Conservation (phyloP, 2,329 filamentous ascomycete species). For the Corinectria fuckeliana region DNA sequence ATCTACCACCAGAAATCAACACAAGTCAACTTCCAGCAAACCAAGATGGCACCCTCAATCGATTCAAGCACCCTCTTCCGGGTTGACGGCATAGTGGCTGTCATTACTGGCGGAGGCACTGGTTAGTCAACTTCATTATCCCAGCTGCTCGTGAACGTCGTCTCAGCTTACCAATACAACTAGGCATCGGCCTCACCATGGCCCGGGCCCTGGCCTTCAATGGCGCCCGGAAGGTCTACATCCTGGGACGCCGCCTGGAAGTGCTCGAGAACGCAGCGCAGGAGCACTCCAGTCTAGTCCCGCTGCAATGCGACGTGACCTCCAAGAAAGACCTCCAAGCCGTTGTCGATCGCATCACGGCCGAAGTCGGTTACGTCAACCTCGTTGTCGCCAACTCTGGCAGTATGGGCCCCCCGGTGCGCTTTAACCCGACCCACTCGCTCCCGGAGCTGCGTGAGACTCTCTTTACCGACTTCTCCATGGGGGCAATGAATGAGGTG, state of each 20-base stretch:
- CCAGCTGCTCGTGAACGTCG: no score
- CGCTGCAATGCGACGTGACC: conserved; percentile 54
- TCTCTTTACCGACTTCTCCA: conserved; percentile 56
- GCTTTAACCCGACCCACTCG: conserved; percentile 29
- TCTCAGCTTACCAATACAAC: not conserved
- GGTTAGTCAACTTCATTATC: not conserved
- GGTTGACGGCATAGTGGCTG: conserved; percentile 8
- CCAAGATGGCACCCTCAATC: not conserved
- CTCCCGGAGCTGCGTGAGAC: conserved; percentile 48
- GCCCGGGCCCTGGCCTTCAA: conserved; percentile 59
- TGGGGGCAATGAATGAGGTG: conserved; percentile 67
- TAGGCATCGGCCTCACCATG: conserved; percentile 57
- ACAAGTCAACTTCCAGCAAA: not conserved
- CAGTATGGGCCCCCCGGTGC: conserved; percentile 62
- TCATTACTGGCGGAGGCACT: conserved; percentile 11
- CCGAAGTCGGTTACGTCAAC: conserved; percentile 68
- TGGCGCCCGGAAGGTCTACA: conserved; percentile 61
- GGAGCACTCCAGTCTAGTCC: conserved; percentile 45
- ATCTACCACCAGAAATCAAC: not conserved
- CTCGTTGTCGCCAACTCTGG: conserved; percentile 73
- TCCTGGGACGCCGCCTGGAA: conserved; percentile 58
- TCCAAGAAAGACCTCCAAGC: conserved; percentile 58
- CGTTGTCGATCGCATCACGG: conserved; percentile 62
- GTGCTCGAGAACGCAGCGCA: conserved; percentile 54
- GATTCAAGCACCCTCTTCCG: not conserved